phyloP scores from a whole-genome alignment of 257 asterid species.

The Primulina eburnea region DNA sequence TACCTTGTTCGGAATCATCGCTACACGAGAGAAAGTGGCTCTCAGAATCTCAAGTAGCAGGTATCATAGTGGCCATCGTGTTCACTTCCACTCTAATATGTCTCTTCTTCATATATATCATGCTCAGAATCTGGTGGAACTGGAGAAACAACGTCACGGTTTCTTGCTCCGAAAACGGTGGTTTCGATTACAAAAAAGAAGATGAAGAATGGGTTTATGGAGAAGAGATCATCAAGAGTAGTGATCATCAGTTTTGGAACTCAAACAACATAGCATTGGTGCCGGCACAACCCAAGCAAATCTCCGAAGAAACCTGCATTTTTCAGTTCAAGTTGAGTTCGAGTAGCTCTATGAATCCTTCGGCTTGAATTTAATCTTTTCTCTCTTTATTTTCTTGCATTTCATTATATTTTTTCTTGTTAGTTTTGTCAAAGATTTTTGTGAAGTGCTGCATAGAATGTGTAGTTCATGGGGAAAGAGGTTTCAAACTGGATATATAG shows the following conservation, averaged over 20 bases:
- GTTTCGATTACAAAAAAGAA: constrained; percentile 33
- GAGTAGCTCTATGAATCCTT: constrained; percentile 31
- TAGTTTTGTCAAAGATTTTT: neutral
- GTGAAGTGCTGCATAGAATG: too few species aligned
- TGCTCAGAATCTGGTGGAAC: constrained; percentile 79
- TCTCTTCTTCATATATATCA: constrained; percentile 58
- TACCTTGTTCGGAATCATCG: constrained; percentile 39
- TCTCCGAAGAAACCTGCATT: constrained; percentile 45
- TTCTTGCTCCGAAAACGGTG: constrained; percentile 70
- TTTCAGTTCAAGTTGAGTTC: constrained; percentile 47
- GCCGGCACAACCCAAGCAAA: constrained; percentile 30
- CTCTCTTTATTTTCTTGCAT: neutral
- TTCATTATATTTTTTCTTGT: neutral
- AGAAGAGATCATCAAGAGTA: constrained; percentile 50
- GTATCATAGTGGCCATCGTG: constrained; percentile 77
- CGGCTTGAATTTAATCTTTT: constrained; percentile 18
- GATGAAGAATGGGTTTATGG: constrained; percentile 59
- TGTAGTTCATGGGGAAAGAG: neutral
- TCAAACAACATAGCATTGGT: constrained; percentile 37
- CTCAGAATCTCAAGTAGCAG: constrained; percentile 55
- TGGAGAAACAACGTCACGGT: constrained; percentile 71
- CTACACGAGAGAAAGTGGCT: constrained; percentile 37
- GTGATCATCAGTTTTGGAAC: constrained; percentile 47
- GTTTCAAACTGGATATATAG: too few species aligned
- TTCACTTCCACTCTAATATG: constrained; percentile 77